phyloP scores from a whole-genome alignment of 2,329 filamentous ascomycete species.

The Talaromyces rugulosus region DNA sequence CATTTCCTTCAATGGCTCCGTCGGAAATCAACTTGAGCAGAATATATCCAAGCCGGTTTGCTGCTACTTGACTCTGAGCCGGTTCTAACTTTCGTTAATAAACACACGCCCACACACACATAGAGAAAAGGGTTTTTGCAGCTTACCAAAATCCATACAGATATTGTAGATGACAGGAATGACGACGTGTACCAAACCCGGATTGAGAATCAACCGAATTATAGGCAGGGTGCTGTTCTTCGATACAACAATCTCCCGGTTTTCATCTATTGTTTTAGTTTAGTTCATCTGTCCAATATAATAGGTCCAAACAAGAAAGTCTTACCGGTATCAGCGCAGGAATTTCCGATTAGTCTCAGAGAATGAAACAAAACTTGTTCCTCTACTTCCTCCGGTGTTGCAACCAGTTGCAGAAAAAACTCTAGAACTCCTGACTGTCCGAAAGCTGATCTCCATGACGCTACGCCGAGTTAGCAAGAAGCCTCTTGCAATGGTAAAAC shows the following conservation, averaged over 20 bases:
- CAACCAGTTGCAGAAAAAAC: conserved; percentile 38
- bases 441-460: conserved; percentile 35
- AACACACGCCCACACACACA: neutral
- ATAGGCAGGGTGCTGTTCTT: conserved; percentile 36
- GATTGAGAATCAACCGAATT: conserved; percentile 30
- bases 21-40: conserved; percentile 33
- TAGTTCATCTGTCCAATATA: conserved; percentile 5
- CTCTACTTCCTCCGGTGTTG: conserved; percentile 26
- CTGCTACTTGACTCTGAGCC: conserved; percentile 35
- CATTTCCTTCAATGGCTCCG: conserved; percentile 27
- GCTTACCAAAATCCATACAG: conserved; percentile 41
- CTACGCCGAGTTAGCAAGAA: conserved; percentile 22
- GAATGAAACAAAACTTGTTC: conserved; percentile 34
- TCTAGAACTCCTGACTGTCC: conserved; percentile 37
- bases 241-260: conserved; percentile 36
- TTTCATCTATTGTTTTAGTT: conserved; percentile 32
- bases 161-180: conserved; percentile 45
- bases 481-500: neutral
- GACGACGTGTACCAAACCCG: conserved; percentile 34
- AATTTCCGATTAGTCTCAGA: conserved; percentile 41
- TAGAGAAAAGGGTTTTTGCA: neutral
- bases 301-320: neutral
- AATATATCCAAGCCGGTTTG: conserved; percentile 33
- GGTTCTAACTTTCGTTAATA: conserved; percentile 30
- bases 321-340: conserved; percentile 42